Conservation (phyloP, 1,284 basidiomycete species). For the Fomitopsis betulina region DNA sequence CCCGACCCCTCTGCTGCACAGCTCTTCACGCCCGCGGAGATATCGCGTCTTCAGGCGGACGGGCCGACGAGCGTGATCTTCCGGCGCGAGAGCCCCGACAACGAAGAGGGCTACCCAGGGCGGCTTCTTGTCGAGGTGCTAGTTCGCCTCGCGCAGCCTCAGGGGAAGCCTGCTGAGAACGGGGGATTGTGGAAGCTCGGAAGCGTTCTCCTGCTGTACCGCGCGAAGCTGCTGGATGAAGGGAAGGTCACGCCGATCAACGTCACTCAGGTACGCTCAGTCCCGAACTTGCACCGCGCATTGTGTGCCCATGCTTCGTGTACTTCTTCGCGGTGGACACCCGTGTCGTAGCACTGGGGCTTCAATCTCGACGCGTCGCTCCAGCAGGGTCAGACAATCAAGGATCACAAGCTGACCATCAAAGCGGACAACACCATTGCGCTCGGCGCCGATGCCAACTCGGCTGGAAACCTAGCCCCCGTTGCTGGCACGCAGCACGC, state of each 20-base stretch:
- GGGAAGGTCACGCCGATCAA: constrained; percentile 65
- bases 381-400: constrained; percentile 40
- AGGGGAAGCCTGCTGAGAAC: constrained; percentile 28
- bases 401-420: constrained; percentile 54
- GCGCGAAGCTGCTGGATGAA: constrained; percentile 52
- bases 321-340: not conserved
- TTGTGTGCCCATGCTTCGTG: not conserved
- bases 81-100: constrained; percentile 52
- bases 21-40: constrained; percentile 55
- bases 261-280: constrained; percentile 54
- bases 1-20: constrained; percentile 35
- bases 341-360: constrained; percentile 62
- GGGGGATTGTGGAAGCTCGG: constrained; percentile 49
- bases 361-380: constrained; percentile 74
- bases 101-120: constrained; percentile 68
- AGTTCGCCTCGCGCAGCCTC: constrained; percentile 48
- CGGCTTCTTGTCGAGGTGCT: constrained; percentile 55
- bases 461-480: constrained; percentile 46
- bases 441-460: constrained; percentile 43
- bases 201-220: constrained; percentile 60
- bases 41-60: constrained; percentile 33
- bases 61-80: constrained; percentile 45
- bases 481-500: constrained; percentile 46
- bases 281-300: not conserved
- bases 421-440: constrained; percentile 57